Evolutionary conservation across 1,284 basidiomycete species (phyloP), one percentile per base, ranked within the genome.

Genomic region (Cutaneotrichosporon curvatum): DNA sequence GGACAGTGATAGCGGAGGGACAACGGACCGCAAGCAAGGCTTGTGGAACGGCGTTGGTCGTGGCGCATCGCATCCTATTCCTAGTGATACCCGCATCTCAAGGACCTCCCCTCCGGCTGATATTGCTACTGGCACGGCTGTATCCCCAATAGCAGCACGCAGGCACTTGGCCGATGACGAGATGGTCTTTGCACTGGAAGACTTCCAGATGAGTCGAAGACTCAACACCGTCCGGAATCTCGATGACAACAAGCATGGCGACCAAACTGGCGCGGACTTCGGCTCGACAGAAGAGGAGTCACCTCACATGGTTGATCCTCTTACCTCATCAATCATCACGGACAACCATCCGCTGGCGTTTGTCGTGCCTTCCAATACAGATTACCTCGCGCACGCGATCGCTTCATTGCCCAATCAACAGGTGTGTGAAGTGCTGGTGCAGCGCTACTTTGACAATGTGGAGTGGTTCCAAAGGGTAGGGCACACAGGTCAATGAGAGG

Each of bases 401-500:
- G 42, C 33, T 3, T 14, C 37, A 2, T 44, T 56, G 21, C 54
- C 54, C 1, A 47, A 56, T 19, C 39, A 47, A 32, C 36, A 35
- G 33, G 45, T 39, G 16, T 50, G 54, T 37, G 34, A 49, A 21
- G 23, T 50, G 4, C 48, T 56, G 12, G 45, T 52, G 31, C 31
- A 50, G 16, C 41, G 40, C n/a, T 56, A 56, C 48, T 56, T 56
- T 37, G 43, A 50, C 18, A 46, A 47, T 11, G 50, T 52, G 16
- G 54, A 52, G 48, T 56, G 54, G 54, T 56, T 56, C 32, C 54
- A 52, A 37, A 40, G 47, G 12, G 51, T 53, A 19, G 32, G 47
- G 33, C 3, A 5, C n/a, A n/a, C n/a, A 3, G 2, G 4, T 4
- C 14, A 6, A 2, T 12, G 19, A 3, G 5, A 4, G 20, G 33